Conservation (phyloP, 495 filamentous ascomycete genomes). For the Xylaria grammica region DNA sequence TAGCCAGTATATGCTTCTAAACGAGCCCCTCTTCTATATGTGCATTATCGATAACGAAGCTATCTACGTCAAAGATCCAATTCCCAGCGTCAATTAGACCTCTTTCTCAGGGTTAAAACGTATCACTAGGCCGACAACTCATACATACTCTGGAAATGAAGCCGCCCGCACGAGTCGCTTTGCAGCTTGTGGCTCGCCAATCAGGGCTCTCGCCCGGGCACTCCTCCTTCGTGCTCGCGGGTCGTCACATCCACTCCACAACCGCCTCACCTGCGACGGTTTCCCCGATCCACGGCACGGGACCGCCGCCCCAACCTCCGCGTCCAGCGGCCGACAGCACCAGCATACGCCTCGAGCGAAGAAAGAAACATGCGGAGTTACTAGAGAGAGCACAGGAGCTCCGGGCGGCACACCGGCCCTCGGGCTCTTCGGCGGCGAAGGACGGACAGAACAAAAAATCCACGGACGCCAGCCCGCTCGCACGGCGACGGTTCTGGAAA, state of each 20-base stretch:
- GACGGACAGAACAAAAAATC: conserved; percentile 4
- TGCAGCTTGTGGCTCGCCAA: conserved; percentile 25
- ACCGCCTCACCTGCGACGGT: conserved; percentile 52
- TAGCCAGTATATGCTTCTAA: not conserved
- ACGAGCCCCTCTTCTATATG: not conserved
- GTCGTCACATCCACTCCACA: conserved; percentile 48
- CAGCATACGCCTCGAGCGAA: conserved; percentile 54
- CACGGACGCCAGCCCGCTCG: conserved; percentile 4
- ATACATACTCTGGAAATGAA: conserved; percentile 35
- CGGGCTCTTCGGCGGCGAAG: not conserved
- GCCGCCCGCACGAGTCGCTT: conserved; percentile 38
- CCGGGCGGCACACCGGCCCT: conserved; percentile 38
- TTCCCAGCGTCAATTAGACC: not conserved
- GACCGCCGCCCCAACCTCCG: conserved; percentile 82
- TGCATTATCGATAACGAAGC: conserved; percentile 35
- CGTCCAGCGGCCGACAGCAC: conserved; percentile 59
- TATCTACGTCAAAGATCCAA: conserved; percentile 4
- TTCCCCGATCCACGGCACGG: conserved; percentile 74
- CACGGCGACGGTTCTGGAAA: conserved; percentile 78
- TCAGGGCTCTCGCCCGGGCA: conserved; percentile 4
- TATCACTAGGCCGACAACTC: not conserved
- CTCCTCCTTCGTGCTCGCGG: conserved; percentile 7
- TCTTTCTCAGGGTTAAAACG: not conserved
- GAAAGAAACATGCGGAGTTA: conserved; percentile 59
- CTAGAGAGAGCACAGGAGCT: conserved; percentile 54